phyloP scores from a whole-genome alignment of 805 yeast species.

The Sugiyamaella lignohabitans region DNA sequence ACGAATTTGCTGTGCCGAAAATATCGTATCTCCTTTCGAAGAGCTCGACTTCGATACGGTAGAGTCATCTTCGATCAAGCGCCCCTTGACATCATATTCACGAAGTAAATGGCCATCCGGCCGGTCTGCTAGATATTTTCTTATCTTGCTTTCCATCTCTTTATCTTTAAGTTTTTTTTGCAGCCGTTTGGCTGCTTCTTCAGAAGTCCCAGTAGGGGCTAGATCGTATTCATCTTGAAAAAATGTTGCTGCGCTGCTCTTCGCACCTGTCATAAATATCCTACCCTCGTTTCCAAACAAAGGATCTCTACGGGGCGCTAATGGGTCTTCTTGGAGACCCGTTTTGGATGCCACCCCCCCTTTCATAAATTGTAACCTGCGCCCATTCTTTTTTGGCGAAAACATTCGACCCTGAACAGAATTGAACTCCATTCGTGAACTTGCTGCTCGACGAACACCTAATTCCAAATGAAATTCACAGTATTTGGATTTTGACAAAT shows the following conservation, averaged over 20 bases:
- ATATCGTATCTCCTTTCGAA: constrained; percentile 6
- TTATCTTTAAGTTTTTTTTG: constrained; percentile 22
- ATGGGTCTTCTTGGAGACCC: constrained; percentile 13
- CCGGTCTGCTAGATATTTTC: constrained; percentile 31
- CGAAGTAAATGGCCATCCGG: constrained; percentile 24
- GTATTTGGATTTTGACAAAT: constrained; percentile 44
- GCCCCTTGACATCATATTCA: constrained; percentile 21
- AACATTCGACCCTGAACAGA: constrained; percentile 34
- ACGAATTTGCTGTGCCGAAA: constrained; percentile 22
- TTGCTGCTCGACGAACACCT: constrained; percentile 44
- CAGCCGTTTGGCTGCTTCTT: not conserved
- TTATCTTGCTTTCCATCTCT: constrained; percentile 27
- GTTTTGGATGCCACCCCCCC: constrained; percentile 3
- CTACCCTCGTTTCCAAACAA: not conserved
- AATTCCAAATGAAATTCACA: constrained; percentile 71
- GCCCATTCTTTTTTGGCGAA: constrained; percentile 43
- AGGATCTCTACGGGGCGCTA: constrained; percentile 7
- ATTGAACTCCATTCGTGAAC: constrained; percentile 72
- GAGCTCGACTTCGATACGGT: not conserved
- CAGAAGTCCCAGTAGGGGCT: not conserved
- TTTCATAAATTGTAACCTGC: constrained; percentile 1
- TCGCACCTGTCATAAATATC: constrained; percentile 27
- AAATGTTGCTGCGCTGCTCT: not conserved
- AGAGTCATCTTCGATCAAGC: constrained; percentile 9
- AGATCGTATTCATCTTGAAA: constrained; percentile 6